Base-by-base conservation (phyloP, 257 asterid species). In the Ilex aquifolium region DNA sequence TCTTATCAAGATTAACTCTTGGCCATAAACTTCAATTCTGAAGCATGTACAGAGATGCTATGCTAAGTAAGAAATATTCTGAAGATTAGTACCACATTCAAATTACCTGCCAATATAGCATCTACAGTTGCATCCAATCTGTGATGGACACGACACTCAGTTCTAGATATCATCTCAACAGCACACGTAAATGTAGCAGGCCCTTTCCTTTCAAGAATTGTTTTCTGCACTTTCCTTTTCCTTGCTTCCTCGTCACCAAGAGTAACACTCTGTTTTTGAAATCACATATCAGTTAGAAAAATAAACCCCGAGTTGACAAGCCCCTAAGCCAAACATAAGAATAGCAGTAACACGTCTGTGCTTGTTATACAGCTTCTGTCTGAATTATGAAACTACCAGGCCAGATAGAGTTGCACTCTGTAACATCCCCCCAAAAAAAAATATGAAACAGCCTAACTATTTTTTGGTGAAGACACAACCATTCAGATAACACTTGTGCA, bases 161-260 rank as follows among this genome's bases (percentile, higher is more conserved):
- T 87, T 76, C 83, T 89, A 31, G 99, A 89, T 65, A 92, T 77
- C 80, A 92, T 89, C 86, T 92, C 97, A 65, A 92, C 90, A 0
- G 96, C 97, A 69, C 97, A 89, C 13, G 96, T 85, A 67, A 92
- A 92, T 21, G 97, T 74, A 53, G 99, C 87, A 62, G 97, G 97
- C 6, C 97, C 99, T 80, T 92, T 92, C 84, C 97, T 87, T 85
- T 92, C 99, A 6, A 92, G 99, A 65, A 92, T 89, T 51, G 99
- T 89, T 78, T 92, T 92, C 76, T 92, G 97, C 74, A 92, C 99
- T 76, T 89, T 92, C 85, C 99, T 83, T 86, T 89, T 92, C 71
- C 87, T 78, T 60, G 99, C 99, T 80, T 92, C 99, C 82, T 92
- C 99, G 61, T 92, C 99, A 54, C 99, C 99, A 21, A 92, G 88